These are phyloP conservation scores for Oryza officinalis DNA, from an alignment of 176 grass and related monocot genomes.

Conservation along the genomic window DNA sequence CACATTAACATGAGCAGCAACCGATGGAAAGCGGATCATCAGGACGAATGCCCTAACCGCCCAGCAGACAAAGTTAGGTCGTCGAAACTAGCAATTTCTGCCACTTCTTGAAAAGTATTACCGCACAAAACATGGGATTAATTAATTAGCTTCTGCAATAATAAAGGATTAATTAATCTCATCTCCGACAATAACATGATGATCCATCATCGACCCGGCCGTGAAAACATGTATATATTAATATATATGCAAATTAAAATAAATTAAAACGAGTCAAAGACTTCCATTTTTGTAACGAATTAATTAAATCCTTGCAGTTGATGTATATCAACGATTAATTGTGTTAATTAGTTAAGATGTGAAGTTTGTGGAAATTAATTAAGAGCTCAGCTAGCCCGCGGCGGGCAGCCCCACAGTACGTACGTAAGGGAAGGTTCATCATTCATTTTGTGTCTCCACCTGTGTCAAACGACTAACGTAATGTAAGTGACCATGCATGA, in stretches of 20 bases:
- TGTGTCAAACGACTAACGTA: not conserved
- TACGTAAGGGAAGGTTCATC: not conserved
- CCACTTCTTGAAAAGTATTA: not conserved
- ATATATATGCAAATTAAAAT: no score
- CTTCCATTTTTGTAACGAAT: no score
- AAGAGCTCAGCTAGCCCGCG: not conserved
- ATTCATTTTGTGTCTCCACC: not conserved
- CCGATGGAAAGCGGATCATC: conserved; percentile 4
- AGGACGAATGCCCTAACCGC: not conserved
- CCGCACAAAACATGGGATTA: conserved; percentile 3
- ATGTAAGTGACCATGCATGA: not conserved
- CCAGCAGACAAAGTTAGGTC: conserved; percentile 20
- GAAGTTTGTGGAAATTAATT: not conserved
- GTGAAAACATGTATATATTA: no score
- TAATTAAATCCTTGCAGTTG: not conserved
- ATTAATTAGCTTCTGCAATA: not conserved
- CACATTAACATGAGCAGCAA: not conserved
- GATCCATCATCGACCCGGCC: no score
- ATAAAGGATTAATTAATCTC: not conserved
- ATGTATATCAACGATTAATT: not conserved
- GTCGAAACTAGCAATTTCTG: not conserved
- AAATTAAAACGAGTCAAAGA: not conserved
- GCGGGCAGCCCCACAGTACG: not conserved
- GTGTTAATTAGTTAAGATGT: not conserved
- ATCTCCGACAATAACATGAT: not conserved